phyloP scores from a whole-genome alignment of 768 basidiomycete species.

The Tylopilus felleus region DNA sequence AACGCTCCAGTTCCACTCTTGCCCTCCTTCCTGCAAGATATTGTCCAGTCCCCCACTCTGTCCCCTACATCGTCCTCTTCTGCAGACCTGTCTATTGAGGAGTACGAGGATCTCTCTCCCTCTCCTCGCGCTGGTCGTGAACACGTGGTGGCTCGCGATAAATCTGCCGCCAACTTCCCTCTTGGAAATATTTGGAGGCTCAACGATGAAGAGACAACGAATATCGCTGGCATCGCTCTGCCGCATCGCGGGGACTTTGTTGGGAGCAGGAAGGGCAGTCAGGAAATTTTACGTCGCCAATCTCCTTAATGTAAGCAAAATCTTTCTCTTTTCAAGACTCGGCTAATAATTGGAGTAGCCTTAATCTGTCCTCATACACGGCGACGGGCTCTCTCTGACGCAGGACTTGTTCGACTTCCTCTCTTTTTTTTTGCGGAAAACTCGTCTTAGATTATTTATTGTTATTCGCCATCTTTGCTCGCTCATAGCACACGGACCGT shows the following conservation, averaged over 20 bases:
- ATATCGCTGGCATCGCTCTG: conserved; percentile 47
- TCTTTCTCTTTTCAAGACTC: neutral
- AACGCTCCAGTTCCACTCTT: conserved; percentile 51
- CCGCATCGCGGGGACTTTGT: conserved; percentile 39
- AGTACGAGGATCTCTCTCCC: conserved; percentile 39
- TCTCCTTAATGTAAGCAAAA: conserved; percentile 23
- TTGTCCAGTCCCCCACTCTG: conserved; percentile 63
- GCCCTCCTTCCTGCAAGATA: conserved; percentile 76
- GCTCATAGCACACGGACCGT: conserved; percentile 30
- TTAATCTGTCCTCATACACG: neutral
- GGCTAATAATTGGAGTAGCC: neutral
- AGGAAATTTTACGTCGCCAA: conserved; percentile 34
- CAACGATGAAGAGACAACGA: conserved; percentile 67
- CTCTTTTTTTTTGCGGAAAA: conserved; percentile 17
- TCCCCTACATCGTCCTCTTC: conserved; percentile 66
- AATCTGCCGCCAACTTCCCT: conserved; percentile 31
- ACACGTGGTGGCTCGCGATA: conserved; percentile 22
- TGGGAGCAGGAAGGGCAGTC: conserved; percentile 40
- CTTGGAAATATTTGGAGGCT: conserved; percentile 65
- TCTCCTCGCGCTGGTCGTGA: conserved; percentile 28
- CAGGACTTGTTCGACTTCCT: conserved; percentile 8
- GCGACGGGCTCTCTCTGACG: neutral
- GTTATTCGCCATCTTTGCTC: conserved; percentile 29
- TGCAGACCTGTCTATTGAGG: conserved; percentile 63
- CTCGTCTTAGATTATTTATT: conserved; percentile 27